A percentile compares a stretch with the other conserved stretches of the same genome.
phyloP scores from a whole-genome alignment of 768 basidiomycete genomes.

The Porphyrellus cyaneotinctus region DNA sequence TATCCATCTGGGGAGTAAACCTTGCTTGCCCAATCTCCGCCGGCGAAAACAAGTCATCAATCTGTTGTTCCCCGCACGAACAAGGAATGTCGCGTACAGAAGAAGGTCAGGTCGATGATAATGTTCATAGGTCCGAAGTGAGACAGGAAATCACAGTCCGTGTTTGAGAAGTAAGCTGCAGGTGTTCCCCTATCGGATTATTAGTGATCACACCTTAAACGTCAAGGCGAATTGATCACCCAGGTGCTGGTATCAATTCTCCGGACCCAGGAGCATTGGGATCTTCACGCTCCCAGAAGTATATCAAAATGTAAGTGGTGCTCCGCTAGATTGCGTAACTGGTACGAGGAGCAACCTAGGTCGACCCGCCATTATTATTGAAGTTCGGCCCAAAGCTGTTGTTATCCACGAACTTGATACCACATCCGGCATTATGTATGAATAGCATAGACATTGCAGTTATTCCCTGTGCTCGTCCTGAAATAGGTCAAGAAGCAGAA shows the following conservation, averaged over 20 bases:
- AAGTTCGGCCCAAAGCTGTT: constrained; percentile 36
- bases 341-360: background rate
- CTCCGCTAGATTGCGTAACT: constrained; percentile 37
- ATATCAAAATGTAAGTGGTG: constrained; percentile 32
- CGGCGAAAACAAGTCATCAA: constrained; percentile 6
- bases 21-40: constrained; percentile 30
- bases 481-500: background rate
- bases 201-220: background rate
- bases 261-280: too few species aligned
- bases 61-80: background rate
- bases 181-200: constrained; percentile 10
- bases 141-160: constrained; percentile 11
- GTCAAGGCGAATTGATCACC: constrained; percentile 10
- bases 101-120: constrained; percentile 18
- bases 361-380: constrained; percentile 35
- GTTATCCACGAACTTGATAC: constrained; percentile 20
- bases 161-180: constrained; percentile 13
- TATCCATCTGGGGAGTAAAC: constrained; percentile 18
- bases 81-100: constrained; percentile 12
- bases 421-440: constrained; percentile 33
- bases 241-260: constrained; percentile 22
- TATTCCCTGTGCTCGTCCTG: constrained; percentile 12
- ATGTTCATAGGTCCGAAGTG: constrained; percentile 20
- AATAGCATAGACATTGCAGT: constrained; percentile 26
- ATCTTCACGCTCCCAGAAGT: constrained; percentile 41